A percentile compares a stretch with the other conserved stretches of the same genome.
Evolutionary conservation across 495 filamentous ascomycete species (phyloP).

Genomic region (Penicillium flavigenum): DNA sequence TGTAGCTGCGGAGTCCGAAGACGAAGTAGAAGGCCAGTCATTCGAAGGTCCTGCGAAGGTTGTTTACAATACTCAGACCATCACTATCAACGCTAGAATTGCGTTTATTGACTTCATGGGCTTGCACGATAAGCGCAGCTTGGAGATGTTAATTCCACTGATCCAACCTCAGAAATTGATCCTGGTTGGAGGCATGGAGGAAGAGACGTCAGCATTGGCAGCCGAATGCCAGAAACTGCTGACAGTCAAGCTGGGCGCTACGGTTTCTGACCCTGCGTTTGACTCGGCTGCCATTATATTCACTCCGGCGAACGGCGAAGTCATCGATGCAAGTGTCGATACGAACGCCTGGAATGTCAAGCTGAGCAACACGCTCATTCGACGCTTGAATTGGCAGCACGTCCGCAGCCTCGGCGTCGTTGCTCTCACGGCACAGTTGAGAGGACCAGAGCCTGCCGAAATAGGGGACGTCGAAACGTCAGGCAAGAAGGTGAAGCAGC

Average conservation of each 20-base stretch:
- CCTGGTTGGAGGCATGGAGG: constrained; percentile 72
- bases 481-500: constrained; percentile 68
- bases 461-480: constrained; percentile 39
- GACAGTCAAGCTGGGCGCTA: constrained; percentile 48
- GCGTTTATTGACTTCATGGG: constrained; percentile 90
- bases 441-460: constrained; percentile 33
- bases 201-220: constrained; percentile 75
- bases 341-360: constrained; percentile 97
- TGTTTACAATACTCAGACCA: constrained; percentile 54
- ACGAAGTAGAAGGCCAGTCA: constrained; percentile 46
- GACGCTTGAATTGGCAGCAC: constrained; percentile 89
- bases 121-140: constrained; percentile 84
- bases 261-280: constrained; percentile 30
- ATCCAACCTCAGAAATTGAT: constrained; percentile 94
- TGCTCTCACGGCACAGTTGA: constrained; percentile 70
- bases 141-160: constrained; percentile 92
- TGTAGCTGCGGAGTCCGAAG: constrained; percentile 46
- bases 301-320: constrained; percentile 68
- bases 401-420: constrained; percentile 86
- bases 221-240: constrained; percentile 78
- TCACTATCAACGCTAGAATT: constrained; percentile 70
- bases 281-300: constrained; percentile 62
- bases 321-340: constrained; percentile 88
- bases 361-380: constrained; percentile 76
- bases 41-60: constrained; percentile 74